Conservation (phyloP, 169 alveolate genomes). For the Plasmodium coatneyi region DNA sequence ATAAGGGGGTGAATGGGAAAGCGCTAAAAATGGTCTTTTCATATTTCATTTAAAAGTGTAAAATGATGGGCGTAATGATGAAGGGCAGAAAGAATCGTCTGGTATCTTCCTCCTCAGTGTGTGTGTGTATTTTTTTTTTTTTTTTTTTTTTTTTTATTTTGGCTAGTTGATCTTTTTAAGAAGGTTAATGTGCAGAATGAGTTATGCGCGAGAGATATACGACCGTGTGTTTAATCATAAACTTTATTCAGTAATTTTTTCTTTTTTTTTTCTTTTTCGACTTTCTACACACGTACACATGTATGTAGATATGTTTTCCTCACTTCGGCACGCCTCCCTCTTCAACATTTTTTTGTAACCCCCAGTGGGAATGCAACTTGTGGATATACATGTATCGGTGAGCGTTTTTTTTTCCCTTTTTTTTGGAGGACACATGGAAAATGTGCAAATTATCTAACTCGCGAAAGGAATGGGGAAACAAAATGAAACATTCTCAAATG, state of each 20-base stretch:
- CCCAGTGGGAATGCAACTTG: neutral
- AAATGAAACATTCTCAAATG: neutral
- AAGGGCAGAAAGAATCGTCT: neutral
- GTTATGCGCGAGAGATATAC: neutral
- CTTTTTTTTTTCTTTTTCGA: neutral
- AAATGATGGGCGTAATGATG: neutral
- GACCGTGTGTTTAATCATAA: neutral
- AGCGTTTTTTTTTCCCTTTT: neutral
- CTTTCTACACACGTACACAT: neutral
- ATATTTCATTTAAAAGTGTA: neutral
- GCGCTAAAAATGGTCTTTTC: neutral
- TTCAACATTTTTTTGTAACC: neutral
- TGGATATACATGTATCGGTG: neutral
- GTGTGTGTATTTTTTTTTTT: neutral
- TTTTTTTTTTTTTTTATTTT: neutral
- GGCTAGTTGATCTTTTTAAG: neutral
- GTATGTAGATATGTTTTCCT: neutral
- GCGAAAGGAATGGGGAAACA: neutral
- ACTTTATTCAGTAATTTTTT: neutral
- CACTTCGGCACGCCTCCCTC: neutral
- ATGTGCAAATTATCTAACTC: neutral
- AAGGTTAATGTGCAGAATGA: neutral
- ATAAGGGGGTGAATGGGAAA: neutral
- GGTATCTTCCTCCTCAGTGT: neutral
- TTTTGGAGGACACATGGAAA: neutral